These are phyloP conservation scores for Aspergillus caelatus DNA, from an alignment of 2,329 filamentous ascomycete genomes.

Conservation along the genomic window DNA sequence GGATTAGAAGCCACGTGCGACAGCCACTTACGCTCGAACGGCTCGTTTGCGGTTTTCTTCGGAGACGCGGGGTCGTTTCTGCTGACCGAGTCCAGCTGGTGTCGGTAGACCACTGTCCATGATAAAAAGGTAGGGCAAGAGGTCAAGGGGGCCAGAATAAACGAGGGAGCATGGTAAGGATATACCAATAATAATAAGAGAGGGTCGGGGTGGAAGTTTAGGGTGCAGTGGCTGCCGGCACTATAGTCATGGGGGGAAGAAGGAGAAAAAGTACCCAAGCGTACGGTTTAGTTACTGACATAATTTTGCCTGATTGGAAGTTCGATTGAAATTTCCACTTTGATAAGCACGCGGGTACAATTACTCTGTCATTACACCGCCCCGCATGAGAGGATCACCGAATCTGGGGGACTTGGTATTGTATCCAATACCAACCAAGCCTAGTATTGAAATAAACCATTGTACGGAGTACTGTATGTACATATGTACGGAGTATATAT, in stretches of 20 bases:
- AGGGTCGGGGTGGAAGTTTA: slow-evolving; percentile 14
- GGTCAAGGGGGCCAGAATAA: slow-evolving; percentile 28
- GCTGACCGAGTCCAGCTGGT: slow-evolving; percentile 30
- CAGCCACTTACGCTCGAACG: slow-evolving; percentile 40
- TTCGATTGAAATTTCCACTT: background rate
- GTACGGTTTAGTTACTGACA: background rate
- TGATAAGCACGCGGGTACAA: slow-evolving; percentile 7
- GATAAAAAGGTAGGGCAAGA: slow-evolving; percentile 15
- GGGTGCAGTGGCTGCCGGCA: slow-evolving; percentile 1
- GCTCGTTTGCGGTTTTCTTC: slow-evolving; percentile 47
- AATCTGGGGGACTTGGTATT: background rate
- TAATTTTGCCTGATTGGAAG: slow-evolving; percentile 1
- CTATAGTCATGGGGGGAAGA: slow-evolving; percentile 2
- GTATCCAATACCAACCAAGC: background rate
- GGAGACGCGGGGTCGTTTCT: slow-evolving; percentile 44
- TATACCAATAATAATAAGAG: slow-evolving; percentile 8
- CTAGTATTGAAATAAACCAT: background rate
- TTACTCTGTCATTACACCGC: slow-evolving; percentile 1
- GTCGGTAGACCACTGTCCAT: slow-evolving; percentile 34
- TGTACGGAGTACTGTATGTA: background rate
- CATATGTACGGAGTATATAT: background rate
- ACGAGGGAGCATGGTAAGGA: slow-evolving; percentile 29
- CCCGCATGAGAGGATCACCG: background rate
- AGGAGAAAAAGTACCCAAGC: background rate
- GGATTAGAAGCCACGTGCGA: background rate